Evolutionary conservation across 225 moss, liverwort and hornwort species (phyloP), one percentile per base, ranked within the genome.

Genomic region (Anthoceros angustus): DNA sequence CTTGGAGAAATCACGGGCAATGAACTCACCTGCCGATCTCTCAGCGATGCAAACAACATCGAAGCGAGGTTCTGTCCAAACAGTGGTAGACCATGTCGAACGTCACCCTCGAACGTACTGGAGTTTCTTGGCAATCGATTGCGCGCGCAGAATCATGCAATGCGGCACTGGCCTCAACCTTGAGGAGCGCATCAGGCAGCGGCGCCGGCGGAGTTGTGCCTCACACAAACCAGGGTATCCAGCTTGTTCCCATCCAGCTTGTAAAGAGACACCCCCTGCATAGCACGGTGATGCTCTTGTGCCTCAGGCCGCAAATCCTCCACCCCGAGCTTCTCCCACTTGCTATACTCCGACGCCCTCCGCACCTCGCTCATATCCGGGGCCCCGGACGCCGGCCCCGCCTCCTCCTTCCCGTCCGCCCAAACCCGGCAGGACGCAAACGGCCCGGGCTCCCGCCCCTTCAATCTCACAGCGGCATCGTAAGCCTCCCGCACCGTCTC

Each of bases 211-310:
- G 32, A 32, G 32, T 32, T 32, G 55, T 55, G 74, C 61, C 66
- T 77, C 14, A 81, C 39, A 65, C 78, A 84, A 43, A 84, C 16
- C 62, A 84, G 70, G 71, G 26, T 78, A 11, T 84, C 78, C 25
- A 84, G 62, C 69, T 77, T 84, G 43, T 79, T 81, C 9, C 78
- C 81, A 15, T 84, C 81, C 0, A 75, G 64, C 66, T 84, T 84
- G 7, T 84, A 84, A 66, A 84, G 77, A 15, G 78, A 69, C 69
- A 79, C 76, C 10, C 74, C 81, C 2, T 72, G 64, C 39, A 76
- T 70, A 38, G 69, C 64, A 39, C 45, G 66, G 41, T 78, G 78
- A 61, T 84, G 78, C 24, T 32, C 20, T 41, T 71, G 80, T 63
- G 81, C 81, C 74, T 79, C 50, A 9, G 49, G 67, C 21, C 80